Percentiles rank a stretch among this genome's conserved stretches.
These are phyloP conservation scores for Phytomonas sp. DNA, from an alignment of 208 protist species.

Conservation along the genomic window DNA sequence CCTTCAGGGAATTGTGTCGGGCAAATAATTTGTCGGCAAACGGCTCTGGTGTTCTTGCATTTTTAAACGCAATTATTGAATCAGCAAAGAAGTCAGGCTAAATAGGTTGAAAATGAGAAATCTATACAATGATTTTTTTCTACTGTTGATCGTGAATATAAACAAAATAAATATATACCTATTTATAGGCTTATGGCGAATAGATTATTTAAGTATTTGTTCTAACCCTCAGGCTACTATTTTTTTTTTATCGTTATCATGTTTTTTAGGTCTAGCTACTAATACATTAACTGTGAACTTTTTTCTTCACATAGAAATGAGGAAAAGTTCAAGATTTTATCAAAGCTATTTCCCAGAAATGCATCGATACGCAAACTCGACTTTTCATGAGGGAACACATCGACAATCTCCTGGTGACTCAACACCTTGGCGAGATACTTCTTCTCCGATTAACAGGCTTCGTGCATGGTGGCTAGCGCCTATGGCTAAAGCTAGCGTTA, in stretches of 20 bases:
- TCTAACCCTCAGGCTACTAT: neutral
- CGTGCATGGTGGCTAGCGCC: conserved; percentile 73
- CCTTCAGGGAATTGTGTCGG: conserved; percentile 39
- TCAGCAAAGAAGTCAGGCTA: conserved; percentile 20
- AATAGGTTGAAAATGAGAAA: conserved; percentile 12
- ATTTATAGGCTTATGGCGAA: neutral
- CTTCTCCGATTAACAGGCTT: conserved; percentile 69
- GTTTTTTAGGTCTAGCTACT: conserved; percentile 11
- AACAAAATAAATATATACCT: conserved; percentile 1
- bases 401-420: conserved; percentile 79
- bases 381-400: conserved; percentile 83
- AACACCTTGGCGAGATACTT: conserved; percentile 75
- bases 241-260: conserved; percentile 16
- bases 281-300: conserved; percentile 2
- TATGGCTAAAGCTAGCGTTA: conserved; percentile 73
- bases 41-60: conserved; percentile 25
- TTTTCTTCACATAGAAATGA: conserved; percentile 16
- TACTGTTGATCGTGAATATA: neutral
- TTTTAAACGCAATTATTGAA: conserved; percentile 46
- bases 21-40: neutral
- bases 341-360: conserved; percentile 58
- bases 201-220: neutral
- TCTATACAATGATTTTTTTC: conserved; percentile 10
- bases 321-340: conserved; percentile 10
- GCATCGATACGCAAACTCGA: conserved; percentile 73